Base-by-base conservation (phyloP, 1,139 yeast genomes). In the Kodamaea alishanica region DNA sequence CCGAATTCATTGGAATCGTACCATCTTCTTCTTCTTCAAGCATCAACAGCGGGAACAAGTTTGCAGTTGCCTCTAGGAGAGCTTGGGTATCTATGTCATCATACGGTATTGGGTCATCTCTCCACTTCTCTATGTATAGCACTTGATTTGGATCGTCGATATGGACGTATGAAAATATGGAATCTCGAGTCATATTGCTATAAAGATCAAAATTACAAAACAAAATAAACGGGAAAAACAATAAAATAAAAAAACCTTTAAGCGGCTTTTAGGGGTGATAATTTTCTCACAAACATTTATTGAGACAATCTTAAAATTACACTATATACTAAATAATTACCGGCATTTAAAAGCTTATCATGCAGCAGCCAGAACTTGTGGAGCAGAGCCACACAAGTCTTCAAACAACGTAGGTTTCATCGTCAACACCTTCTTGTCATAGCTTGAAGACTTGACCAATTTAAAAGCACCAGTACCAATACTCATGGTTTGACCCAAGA, bases 401-500 rank as follows among this genome's bases (percentile, higher is more conserved):
- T 84, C 92, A 56, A 84, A 84, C 47, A 83, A 59, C 1, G 85
- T 70, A 25, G 78, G 77, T 51, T 75, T 82, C 23, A 66, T 69
- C 33, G 56, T 56, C 52, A 83, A 63, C 26, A 69, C 73, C 41
- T 63, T 63, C 30, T 65, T 63, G 24, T 66, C 70, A 34, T 71
- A 63, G 35, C 70, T 63, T 4, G 81, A 76, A 38, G 77, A 69
- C 48, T 81, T 80, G 8, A 84, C 86, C 56, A 92, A 75, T 60
- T 89, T 85, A 73, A 94, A 90, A 0, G 97, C 84, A 46, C 98
- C 98, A 3, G 99, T 94, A 59, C 99, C 99, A 50, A 94, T 83
- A 41, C 86, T 79, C 97, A 92, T 92, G 39, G 97, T 87, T 68
- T 92, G 97, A 27, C 99, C 99, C 51, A 94, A 74, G 54, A 94